phyloP scores from a whole-genome alignment of 306 rosid species.

The Prunus fruticosa region DNA sequence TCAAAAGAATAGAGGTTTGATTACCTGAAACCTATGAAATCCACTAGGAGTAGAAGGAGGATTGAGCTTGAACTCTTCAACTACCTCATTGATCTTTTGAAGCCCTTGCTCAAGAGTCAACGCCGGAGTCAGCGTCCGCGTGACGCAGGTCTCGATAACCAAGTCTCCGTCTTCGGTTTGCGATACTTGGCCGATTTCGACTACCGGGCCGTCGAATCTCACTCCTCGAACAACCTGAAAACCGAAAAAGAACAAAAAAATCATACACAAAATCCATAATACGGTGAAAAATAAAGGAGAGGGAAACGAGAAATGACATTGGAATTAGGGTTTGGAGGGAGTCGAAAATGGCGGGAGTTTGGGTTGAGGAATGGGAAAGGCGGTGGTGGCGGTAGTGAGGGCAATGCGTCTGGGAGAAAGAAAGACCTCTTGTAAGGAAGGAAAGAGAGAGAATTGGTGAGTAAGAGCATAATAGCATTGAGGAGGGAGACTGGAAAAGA shows the following conservation, averaged over 20 bases:
- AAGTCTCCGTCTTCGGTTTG: slow-evolving; percentile 29
- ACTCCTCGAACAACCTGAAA: slow-evolving; percentile 20
- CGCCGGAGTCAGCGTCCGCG: slow-evolving; percentile 64
- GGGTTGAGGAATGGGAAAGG: slow-evolving; percentile 9
- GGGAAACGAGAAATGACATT: not conserved
- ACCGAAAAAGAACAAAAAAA: not conserved
- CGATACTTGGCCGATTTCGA: slow-evolving; percentile 14
- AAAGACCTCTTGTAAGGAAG: not conserved
- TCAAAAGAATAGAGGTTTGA: not conserved
- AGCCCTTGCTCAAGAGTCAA: slow-evolving; percentile 73
- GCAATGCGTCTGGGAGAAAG: not conserved
- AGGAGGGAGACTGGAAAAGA: not conserved
- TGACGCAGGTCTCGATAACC: slow-evolving; percentile 63
- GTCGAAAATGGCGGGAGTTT: slow-evolving; percentile 18
- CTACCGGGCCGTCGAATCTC: slow-evolving; percentile 34
- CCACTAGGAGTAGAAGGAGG: slow-evolving; percentile 57
- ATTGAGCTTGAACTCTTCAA: slow-evolving; percentile 47
- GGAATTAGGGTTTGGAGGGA: not conserved
- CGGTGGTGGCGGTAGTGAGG: slow-evolving; percentile 4
- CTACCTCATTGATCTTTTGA: slow-evolving; percentile 53
- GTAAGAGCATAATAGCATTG: not conserved
- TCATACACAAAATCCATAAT: not conserved
- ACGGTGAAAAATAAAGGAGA: not conserved
- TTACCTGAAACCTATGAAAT: slow-evolving; percentile 74
- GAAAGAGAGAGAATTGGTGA: slow-evolving; percentile 6